Evolutionary conservation across 352 stramenopile species (phyloP).

Genomic region (Sclerospora graminicola): DNA sequence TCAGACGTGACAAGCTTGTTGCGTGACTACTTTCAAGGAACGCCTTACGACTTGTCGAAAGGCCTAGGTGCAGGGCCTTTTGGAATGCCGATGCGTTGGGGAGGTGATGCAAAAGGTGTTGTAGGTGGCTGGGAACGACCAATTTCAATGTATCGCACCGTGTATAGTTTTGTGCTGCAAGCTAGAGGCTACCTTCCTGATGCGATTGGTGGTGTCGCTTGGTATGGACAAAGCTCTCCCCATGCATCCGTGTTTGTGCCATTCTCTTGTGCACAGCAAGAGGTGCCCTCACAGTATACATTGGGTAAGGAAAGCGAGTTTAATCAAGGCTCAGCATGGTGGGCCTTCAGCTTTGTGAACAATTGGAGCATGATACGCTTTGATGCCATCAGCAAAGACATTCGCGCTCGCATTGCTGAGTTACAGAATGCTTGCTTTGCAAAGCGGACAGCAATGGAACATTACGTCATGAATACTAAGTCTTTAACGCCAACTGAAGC

Average conservation of each 20-base stretch:
- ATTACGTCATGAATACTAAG: slow-evolving; percentile 11
- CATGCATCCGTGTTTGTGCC: slow-evolving; percentile 67
- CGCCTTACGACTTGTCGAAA: slow-evolving; percentile 79
- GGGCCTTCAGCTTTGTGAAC: slow-evolving; percentile 83
- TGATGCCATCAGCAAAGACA: slow-evolving; percentile 60
- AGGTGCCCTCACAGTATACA: slow-evolving; percentile 40
- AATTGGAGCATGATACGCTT: slow-evolving; percentile 81
- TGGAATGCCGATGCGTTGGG: slow-evolving; percentile 82
- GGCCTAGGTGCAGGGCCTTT: slow-evolving; percentile 84
- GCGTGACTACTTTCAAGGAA: slow-evolving; percentile 88
- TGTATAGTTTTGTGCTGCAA: slow-evolving; percentile 80
- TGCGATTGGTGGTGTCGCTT: slow-evolving; percentile 41
- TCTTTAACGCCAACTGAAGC: slow-evolving; percentile 6
- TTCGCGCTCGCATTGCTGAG: slow-evolving; percentile 25
- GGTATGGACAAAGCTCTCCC: slow-evolving; percentile 59
- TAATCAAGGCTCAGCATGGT: slow-evolving; percentile 53
- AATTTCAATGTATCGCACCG: slow-evolving; percentile 89
- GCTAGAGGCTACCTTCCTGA: slow-evolving; percentile 31
- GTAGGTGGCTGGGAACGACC: slow-evolving; percentile 77
- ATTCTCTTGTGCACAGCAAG: slow-evolving; percentile 52
- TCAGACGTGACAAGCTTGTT: slow-evolving; percentile 70
- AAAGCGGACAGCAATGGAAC: slow-evolving; percentile 14
- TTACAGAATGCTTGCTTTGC: slow-evolving; percentile 37
- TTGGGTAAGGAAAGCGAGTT: slow-evolving; percentile 70
- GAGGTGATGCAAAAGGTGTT: slow-evolving; percentile 42